Conservation (phyloP, 345 rosid genomes). For the Salix caprea region DNA sequence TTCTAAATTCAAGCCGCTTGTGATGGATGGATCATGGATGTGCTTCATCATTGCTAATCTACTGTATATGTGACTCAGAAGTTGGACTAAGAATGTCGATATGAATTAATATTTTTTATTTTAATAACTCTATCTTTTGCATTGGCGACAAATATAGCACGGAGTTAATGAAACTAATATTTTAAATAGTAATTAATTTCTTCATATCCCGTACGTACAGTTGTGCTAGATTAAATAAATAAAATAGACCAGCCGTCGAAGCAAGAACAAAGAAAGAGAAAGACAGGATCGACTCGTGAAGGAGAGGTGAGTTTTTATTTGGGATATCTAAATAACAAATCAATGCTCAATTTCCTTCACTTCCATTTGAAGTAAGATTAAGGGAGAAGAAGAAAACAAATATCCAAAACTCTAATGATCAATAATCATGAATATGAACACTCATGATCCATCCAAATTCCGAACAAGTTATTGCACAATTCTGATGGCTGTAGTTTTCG, state of each 20-base stretch:
- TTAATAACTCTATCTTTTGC: too few relatives aligned
- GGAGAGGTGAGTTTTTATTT: background rate
- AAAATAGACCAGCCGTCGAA: background rate
- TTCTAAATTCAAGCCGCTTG: too few relatives aligned
- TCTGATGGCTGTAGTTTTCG: background rate
- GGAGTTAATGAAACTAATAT: background rate
- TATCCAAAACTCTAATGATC: background rate
- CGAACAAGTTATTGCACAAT: background rate
- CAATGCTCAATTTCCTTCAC: background rate
- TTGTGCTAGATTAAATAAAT: background rate
- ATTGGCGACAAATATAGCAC: slow-evolving; percentile 29
- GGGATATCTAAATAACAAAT: background rate
- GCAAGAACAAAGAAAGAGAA: background rate
- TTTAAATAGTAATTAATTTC: too few relatives aligned
- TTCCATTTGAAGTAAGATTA: background rate
- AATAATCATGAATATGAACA: background rate
- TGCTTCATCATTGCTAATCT: too few relatives aligned
- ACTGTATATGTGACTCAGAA: too few relatives aligned
- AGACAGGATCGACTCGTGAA: background rate
- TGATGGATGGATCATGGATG: too few relatives aligned
- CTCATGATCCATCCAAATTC: background rate
- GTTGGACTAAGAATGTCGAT: too few relatives aligned
- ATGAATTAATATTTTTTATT: too few relatives aligned
- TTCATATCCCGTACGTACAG: background rate
- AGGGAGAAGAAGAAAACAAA: background rate